Evolutionary conservation across 768 basidiomycete species (phyloP), one percentile per base, ranked within the genome.

Genomic region (Phylloporus sp.): DNA sequence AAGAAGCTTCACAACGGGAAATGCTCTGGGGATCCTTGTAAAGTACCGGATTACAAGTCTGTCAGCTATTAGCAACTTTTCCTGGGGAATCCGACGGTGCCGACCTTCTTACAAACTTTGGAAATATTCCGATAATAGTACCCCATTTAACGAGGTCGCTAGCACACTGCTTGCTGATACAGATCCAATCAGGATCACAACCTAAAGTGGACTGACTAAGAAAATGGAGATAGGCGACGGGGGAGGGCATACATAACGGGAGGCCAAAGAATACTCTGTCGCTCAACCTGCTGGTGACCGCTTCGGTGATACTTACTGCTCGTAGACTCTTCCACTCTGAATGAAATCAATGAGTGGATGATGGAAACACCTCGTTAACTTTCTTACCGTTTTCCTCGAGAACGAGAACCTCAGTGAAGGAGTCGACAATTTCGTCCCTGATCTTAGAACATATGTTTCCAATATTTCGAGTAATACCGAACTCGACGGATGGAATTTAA

Each of bases 251-350:
- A 75, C 78, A 79, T 1, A 74, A 39, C 1, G 76, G 74, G 18
- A 69, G 59, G 0, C 76, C 78, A 7, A 79, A 70, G 48, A 80
- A 74, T 5, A 72, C 44, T 26, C 42, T 43, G 15, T 43, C 34
- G 7, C 17, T 44, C 3, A 67, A 60, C 28, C 74, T 66, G 28
- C 68, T 64, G 10, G 78, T 58, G 14, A 80, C 60, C 27, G 60
- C 52, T 48, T 57, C 62, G 3, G 66, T 48, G 0, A 51, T 51
- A 8, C 61, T 51, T 6, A 64, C 26, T 3, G 52, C 62, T 0
- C 56, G 50, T 11, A 74, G 45, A 3, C 51, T 49, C n/a, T 56
- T 58, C 77, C 76, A 79, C 22, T 73, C 74, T 75, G 37, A 20
- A 9, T 28, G 17, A 3, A 21, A 14, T 14, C 6, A 17, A n/a